Base-by-base conservation (phyloP, 2,329 filamentous ascomycete genomes). In the Venturia effusa region DNA sequence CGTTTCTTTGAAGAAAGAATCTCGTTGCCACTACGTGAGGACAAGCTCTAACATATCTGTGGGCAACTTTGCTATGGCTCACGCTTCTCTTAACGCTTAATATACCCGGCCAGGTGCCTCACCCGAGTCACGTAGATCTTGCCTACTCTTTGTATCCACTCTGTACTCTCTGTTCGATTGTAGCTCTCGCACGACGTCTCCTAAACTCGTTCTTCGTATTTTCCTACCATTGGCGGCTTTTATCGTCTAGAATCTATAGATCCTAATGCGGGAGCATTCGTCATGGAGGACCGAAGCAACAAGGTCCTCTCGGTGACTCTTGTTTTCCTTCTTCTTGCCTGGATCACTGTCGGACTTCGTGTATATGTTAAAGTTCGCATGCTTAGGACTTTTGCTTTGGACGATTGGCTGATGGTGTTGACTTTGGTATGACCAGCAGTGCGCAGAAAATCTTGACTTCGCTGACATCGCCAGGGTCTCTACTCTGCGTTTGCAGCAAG, bases 371-470 rank as follows among this genome's bases (percentile, higher is more conserved):
- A 55, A n/a, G 40, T 15, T 7, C 15, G 19, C 13, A 64, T 66
- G 30, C 30, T 65, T 24, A 17, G 54, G 15, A n/a, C 55, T 27
- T 66, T 64, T 39, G 54, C 43, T 24, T 32, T 65, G 27, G 64
- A 66, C 61, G 64, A 66, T 55, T 66, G 64, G 64, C 32, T 66
- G 27, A 61, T 61, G 11, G 27, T 59, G 22, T 10, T 27, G 22
- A 40, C 64, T 11, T 45, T 65, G 62, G 64, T 66, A 51, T 40
- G 34, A 15, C 4, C 24, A 63, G 11, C 15, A 2, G 30, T 17
- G 27, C 40, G 22, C 45, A 10, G 22, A 4, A 22, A 39, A 13
- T 10, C 24, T 40, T 39, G 10, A 15, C 17, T 37, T 19, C 17
- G 34, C 22, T 55, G 32, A 57, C 34, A 24, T 32, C 43, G 48